These are phyloP conservation scores for Plectosphaerella cucumerina DNA, from an alignment of 2,329 filamentous ascomycete species.

Conservation along the genomic window DNA sequence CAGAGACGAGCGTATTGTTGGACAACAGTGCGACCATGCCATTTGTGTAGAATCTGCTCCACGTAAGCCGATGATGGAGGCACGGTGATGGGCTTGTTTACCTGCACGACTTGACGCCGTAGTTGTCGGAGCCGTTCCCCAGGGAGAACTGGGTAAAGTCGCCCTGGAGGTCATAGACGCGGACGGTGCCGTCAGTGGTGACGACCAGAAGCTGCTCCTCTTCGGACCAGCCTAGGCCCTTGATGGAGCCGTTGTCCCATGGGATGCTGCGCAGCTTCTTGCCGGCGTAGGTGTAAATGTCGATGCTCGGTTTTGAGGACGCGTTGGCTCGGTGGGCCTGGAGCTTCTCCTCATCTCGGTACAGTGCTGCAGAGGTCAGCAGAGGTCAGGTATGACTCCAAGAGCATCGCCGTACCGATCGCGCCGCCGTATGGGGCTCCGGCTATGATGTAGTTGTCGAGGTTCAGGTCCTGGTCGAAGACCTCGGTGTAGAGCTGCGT, in stretches of 20 bases:
- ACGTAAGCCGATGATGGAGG: background rate
- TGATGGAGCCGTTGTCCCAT: conserved; percentile 91
- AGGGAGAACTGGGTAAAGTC: conserved; percentile 94
- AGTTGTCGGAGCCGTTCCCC: conserved; percentile 83
- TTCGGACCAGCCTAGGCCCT: conserved; percentile 91
- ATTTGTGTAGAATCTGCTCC: conserved; percentile 67
- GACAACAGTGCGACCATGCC: conserved; percentile 91
- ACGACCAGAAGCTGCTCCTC: conserved; percentile 89
- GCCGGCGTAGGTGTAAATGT: conserved; percentile 90
- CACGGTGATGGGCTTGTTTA: conserved; percentile 15
- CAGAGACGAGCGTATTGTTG: conserved; percentile 81
- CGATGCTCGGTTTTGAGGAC: conserved; percentile 76
- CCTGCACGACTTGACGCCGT: conserved; percentile 81
- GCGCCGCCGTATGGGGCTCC: conserved; percentile 93
- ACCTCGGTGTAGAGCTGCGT: conserved; percentile 87
- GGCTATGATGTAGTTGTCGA: conserved; percentile 89
- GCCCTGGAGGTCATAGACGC: conserved; percentile 88
- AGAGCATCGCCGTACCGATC: conserved; percentile 62
- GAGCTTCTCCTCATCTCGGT: conserved; percentile 83
- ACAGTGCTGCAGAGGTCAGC: conserved; percentile 59
- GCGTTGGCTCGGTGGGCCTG: conserved; percentile 71
- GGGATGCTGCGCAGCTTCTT: conserved; percentile 80
- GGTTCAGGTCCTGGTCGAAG: conserved; percentile 88
- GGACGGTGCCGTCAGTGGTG: conserved; percentile 82
- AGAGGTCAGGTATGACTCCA: background rate